A percentile compares a stretch with the other conserved stretches of the same genome.
These are phyloP conservation scores for Naganishia liquefaciens DNA, from an alignment of 1,284 basidiomycete species.

Conservation along the genomic window DNA sequence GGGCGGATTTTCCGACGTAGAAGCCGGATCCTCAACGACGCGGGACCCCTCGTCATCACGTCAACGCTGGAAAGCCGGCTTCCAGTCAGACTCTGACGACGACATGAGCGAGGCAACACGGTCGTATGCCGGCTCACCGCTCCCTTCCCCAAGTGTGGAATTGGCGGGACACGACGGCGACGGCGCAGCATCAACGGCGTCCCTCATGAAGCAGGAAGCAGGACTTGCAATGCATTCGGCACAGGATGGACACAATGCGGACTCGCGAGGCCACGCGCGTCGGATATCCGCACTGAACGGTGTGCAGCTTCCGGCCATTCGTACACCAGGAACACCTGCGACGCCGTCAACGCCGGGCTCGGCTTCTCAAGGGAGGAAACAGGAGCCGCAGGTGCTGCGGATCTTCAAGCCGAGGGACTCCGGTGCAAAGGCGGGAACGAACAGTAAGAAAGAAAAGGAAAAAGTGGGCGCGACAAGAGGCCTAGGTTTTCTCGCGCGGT, in stretches of 20 bases:
- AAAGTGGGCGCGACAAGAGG: slow-evolving; percentile 42
- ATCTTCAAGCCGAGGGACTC: slow-evolving; percentile 37
- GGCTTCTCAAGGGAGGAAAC: slow-evolving; percentile 4
- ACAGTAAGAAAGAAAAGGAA: slow-evolving; percentile 30
- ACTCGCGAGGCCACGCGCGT: neutral
- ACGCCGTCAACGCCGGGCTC: neutral
- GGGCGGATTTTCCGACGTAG: slow-evolving; percentile 25
- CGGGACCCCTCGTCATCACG: neutral
- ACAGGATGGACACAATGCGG: neutral
- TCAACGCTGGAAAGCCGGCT: slow-evolving; percentile 5
- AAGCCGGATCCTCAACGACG: neutral
- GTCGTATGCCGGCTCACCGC: slow-evolving; percentile 18
- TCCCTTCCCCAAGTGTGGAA: slow-evolving; percentile 2
- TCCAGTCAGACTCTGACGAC: slow-evolving; percentile 17
- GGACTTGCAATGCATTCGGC: neutral
- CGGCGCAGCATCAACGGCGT: neutral
- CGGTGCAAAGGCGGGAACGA: slow-evolving; percentile 20
- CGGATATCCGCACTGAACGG: slow-evolving; percentile 6
- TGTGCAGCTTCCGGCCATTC: slow-evolving; percentile 5
- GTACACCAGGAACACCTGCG: slow-evolving; percentile 10
- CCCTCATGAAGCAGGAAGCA: slow-evolving; percentile 19
- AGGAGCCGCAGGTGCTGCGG: slow-evolving; percentile 38
- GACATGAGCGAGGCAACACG: slow-evolving; percentile 3
- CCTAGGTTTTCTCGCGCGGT: slow-evolving; percentile 45
- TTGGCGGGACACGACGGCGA: neutral